Base-by-base conservation (phyloP, 805 yeast species). In the Ogataea trehalophila region DNA sequence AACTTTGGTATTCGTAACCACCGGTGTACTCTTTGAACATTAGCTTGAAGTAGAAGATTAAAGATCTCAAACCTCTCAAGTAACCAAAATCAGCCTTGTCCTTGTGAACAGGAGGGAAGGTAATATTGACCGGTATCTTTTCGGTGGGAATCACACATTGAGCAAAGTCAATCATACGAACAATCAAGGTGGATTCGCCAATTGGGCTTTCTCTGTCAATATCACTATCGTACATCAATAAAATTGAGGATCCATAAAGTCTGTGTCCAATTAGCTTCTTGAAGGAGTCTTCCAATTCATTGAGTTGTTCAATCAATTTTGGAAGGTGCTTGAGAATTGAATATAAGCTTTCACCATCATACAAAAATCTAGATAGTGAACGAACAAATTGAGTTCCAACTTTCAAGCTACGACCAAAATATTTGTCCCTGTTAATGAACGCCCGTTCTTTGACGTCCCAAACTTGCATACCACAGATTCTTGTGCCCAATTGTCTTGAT, bases 391-490 rank as follows among this genome's bases (percentile, higher is more conserved):
- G 87, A 58, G 73, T 69, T 0, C 97, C 96, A 13, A 76, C 78
- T 48, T 69, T 74, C 3, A 94, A 75, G 34, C 77, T 68, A 54
- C 99, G 77, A 2, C 99, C 99, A 67, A 84, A 92, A 66, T 94
- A 94, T 70, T 94, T 94, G 68, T 94, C 98, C 49, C 84, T 76
- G 55, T 83, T 81, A 50, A 86, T 75, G 51, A 79, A 87, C 40
- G 69, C 68, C 4, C 69, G 60, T 0, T 62, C 54, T 5, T 52
- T 52, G 7, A 68, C 57, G 58, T 85, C 80, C 84, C 90, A 85
- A 34, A 86, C 85, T 62, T 94, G 96, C 80, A 94, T 78, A 2
- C 99, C 99, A 69, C 99, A 94, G 14, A 94, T 80, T 46, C 99
- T 73, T 1, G 90, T 96, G 8, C 99, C 99, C 33, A 94, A 73